Evolutionary conservation across 257 asterid genomes (phyloP).

Genomic region (Nicotiana sylvestris): DNA sequence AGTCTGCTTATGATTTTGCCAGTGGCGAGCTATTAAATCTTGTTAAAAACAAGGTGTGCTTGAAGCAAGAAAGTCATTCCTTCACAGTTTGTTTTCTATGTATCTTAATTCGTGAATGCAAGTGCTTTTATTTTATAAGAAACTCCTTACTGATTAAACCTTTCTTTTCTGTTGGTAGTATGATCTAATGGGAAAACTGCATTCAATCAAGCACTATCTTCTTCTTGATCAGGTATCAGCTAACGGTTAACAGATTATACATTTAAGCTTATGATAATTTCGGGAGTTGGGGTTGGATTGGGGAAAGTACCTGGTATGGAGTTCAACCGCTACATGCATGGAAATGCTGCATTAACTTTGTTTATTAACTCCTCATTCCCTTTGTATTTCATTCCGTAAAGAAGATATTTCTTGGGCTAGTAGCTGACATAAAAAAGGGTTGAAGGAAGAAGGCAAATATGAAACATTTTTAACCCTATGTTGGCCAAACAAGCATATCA

Average conservation of each 20-base stretch:
- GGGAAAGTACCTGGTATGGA: neutral
- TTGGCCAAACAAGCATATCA: neutral
- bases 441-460: slow-evolving; percentile 2
- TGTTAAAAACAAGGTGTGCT: slow-evolving; percentile 79
- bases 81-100: neutral
- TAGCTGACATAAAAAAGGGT: slow-evolving; percentile 1
- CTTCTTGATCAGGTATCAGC: slow-evolving; percentile 94
- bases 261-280: neutral
- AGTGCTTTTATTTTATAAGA: slow-evolving; percentile 10
- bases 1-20: slow-evolving; percentile 92
- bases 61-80: slow-evolving; percentile 8
- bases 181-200: slow-evolving; percentile 91
- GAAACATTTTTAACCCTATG: neutral
- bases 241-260: neutral
- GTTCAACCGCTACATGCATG: neutral
- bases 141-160: slow-evolving; percentile 17
- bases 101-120: neutral
- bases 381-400: neutral
- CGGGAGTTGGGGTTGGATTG: neutral
- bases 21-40: slow-evolving; percentile 93
- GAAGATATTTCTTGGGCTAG: neutral
- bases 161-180: slow-evolving; percentile 53
- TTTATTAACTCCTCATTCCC: neutral
- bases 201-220: slow-evolving; percentile 96
- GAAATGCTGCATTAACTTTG: neutral